Evolutionary conservation across 2,329 filamentous ascomycete species (phyloP).

Genomic region (Aotearoamyces nothofagi): DNA sequence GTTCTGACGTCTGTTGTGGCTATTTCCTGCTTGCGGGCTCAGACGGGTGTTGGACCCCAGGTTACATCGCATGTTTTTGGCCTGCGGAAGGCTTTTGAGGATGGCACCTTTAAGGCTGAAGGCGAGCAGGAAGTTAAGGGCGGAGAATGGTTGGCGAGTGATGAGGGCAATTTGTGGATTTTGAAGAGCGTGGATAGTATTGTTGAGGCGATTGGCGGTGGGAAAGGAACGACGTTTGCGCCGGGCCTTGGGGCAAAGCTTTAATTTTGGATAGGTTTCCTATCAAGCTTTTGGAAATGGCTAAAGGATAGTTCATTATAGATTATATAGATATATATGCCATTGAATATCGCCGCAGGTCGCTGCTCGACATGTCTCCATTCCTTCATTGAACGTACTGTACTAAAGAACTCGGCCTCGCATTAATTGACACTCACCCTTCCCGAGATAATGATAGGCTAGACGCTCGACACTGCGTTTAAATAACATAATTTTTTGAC

Average conservation of each 20-base stretch:
- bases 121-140: slow-evolving; percentile 32
- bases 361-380: too few species aligned
- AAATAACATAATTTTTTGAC: too few species aligned
- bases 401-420: too few species aligned
- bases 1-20: slow-evolving; percentile 61
- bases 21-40: slow-evolving; percentile 58
- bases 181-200: slow-evolving; percentile 45
- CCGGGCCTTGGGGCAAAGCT: slow-evolving; percentile 30
- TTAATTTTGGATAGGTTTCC: too few species aligned
- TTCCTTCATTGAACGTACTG: too few species aligned
- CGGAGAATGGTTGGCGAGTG: slow-evolving; percentile 43
- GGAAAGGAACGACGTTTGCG: slow-evolving; percentile 37
- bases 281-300: too few species aligned
- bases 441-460: too few species aligned
- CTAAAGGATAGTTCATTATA: too few species aligned
- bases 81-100: slow-evolving; percentile 57
- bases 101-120: slow-evolving; percentile 37
- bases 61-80: slow-evolving; percentile 73
- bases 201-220: slow-evolving; percentile 32
- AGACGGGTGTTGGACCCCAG: slow-evolving; percentile 72
- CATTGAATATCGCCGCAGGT: too few species aligned
- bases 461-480: too few species aligned
- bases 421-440: too few species aligned
- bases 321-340: too few species aligned
- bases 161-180: slow-evolving; percentile 51